Base-by-base conservation (phyloP, 164 flowering plant genomes). In the Macadamia tetraphylla region DNA sequence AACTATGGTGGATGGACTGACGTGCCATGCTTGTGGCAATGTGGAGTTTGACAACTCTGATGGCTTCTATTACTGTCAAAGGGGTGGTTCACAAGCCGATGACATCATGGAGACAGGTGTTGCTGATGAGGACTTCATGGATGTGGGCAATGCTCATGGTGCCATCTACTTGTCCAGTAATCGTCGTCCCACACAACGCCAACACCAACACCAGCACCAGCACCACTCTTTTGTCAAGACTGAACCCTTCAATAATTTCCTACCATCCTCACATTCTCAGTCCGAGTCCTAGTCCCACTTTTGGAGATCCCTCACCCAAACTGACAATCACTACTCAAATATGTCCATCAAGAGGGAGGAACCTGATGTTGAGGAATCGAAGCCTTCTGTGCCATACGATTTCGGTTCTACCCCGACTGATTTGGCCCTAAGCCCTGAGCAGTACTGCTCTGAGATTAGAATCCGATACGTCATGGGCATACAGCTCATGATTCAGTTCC, bases 401-500 rank as follows among this genome's bases (percentile, higher is more conserved):
- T 84, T 87, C 56, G 86, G 79, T 59, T 18, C 67, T 9, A 58
- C 12, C 46, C 17, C 6, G 63, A 68, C 9, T 1, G 71, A 57
- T 31, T 57, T 12, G 30, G 1, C 46, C 0, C 17, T 68, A 44
- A 67, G 67, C 49, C 67, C 59, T 1, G 86, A 86, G 29, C 85
- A 75, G 29, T 80, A 85, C 52, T 79, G 74, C 55, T 66, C 66
- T 5, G 81, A 76, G 63, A 68, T 90, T 48, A 81, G 94, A 80
- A 66, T 75, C 56, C 79, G 87, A 72, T 91, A 91, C 61, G 82
- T 85, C 64, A 77, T 77, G 84, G 98, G 97, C 30, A 6, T 94
- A 69, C 94, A 90, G 72, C 6, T 82, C 67, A 92, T 90, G 91
- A 70, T 94, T 53, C 80, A 87, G 79, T 67, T 73, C 67, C 97